A percentile compares a stretch with the other conserved stretches of the same genome.
Evolutionary conservation across 2,329 filamentous ascomycete genomes (phyloP).

Genomic region (Magnaporthiopsis rhizophila): DNA sequence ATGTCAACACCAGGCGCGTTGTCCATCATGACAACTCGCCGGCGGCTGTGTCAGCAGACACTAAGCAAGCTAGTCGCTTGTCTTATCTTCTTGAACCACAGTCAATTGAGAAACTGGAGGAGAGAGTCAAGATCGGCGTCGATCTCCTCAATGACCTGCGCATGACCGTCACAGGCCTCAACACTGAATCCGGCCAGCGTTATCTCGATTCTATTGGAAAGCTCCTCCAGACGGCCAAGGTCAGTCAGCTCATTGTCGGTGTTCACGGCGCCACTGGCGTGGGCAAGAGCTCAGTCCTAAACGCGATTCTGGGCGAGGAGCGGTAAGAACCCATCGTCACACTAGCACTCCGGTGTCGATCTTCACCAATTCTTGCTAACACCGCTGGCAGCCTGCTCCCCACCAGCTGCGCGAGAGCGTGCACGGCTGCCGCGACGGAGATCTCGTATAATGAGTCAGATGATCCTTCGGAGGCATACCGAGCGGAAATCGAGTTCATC

Average conservation of each 20-base stretch:
- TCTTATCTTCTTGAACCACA: background rate
- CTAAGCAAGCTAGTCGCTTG: background rate
- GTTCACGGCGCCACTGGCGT: conserved; percentile 54
- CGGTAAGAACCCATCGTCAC: conserved; percentile 22
- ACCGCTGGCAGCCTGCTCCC: conserved; percentile 24
- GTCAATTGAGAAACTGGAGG: background rate
- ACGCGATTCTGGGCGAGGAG: conserved; percentile 55
- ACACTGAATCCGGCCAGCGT: conserved; percentile 6
- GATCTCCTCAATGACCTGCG: conserved; percentile 17
- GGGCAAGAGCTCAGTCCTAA: conserved; percentile 56
- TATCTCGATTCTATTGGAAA: conserved; percentile 14
- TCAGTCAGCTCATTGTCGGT: conserved; percentile 39
- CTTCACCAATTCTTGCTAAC: background rate
- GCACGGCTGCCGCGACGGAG: conserved; percentile 54
- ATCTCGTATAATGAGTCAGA: conserved; percentile 45
- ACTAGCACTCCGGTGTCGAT: no score
- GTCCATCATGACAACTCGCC: background rate
- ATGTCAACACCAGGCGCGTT: background rate
- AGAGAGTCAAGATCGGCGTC: conserved; percentile 10
- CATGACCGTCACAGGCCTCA: conserved; percentile 13
- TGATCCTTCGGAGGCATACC: conserved; percentile 30
- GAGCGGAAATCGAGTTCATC: conserved; percentile 52
- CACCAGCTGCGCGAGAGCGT: conserved; percentile 48
- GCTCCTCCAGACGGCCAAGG: conserved; percentile 23
- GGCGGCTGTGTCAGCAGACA: background rate